Evolutionary conservation across 495 filamentous ascomycete species (phyloP), one percentile per base, ranked within the genome.

Genomic region (Bacidia gigantensis): DNA sequence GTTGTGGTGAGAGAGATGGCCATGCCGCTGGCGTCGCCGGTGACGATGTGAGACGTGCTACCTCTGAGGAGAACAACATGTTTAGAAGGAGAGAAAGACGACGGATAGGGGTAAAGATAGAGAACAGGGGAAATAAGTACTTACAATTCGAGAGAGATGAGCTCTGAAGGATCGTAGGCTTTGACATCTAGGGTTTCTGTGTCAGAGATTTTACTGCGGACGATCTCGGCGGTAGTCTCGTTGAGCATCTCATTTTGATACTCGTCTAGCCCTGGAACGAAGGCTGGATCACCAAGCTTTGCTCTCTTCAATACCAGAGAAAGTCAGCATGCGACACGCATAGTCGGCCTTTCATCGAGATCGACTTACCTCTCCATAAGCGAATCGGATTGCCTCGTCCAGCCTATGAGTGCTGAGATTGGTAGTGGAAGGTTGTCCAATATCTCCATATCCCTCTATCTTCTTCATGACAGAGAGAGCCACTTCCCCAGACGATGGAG

Each of bases 371-470:
- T 77, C 60, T 12, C 79, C 89, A 63, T 95, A 95, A 1, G 78
- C 87, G 65, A 90, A 95, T 17, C 88, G 77, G 63, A 92, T 87
- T 2, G 85, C 83, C 67, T 96, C 89, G 54, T 87, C 80, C 49
- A 95, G 71, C 2, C 87, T 77, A 67, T 95, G 89, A 1, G 81
- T 82, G 18, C 78, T 89, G 0, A 81, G 52, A 50, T 84, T 80
- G 11, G 81, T 55, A 18, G 64, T 70, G 11, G 69, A 58, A 22
- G 72, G 65, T 24, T 67, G 55, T 22, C 79, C 81, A 49, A 86
- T 72, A 3, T 63, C 69, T 3, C 71, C 59, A 58, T 86, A 96
- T 0, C 84, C 82, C 57, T 84, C 79, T 56, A 93, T 67, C 11
- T 81, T 86, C 58, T 92, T 94, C 57, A 96, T 66, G 3, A 83